These are phyloP conservation scores for Carallia pectinifolia DNA, from an alignment of 345 rosid species.

Conservation along the genomic window DNA sequence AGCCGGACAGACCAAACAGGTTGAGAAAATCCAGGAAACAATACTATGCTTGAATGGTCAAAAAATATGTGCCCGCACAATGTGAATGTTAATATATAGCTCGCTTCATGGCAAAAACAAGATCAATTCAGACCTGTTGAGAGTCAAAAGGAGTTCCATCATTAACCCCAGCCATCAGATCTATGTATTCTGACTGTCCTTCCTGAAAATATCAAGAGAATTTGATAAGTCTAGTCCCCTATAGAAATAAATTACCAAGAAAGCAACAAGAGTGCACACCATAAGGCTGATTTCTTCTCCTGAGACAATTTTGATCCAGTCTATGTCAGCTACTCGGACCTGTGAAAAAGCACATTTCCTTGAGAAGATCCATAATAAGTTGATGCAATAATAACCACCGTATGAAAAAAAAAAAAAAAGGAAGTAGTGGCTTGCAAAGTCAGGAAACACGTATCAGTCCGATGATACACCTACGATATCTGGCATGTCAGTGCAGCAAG, in stretches of 20 bases:
- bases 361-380: slow-evolving; percentile 7
- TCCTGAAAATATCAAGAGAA: slow-evolving; percentile 53
- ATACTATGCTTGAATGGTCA: background rate
- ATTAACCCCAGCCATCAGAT: slow-evolving; percentile 62
- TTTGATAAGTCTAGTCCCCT: slow-evolving; percentile 6
- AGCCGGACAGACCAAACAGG: slow-evolving; percentile 10
- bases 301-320: slow-evolving; percentile 83
- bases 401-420: too few relatives aligned
- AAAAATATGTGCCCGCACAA: background rate
- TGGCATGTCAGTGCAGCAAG: too few relatives aligned
- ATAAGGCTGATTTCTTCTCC: slow-evolving; percentile 78
- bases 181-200: slow-evolving; percentile 56
- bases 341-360: slow-evolving; percentile 34
- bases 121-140: slow-evolving; percentile 61
- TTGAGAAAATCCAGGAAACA: background rate
- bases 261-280: slow-evolving; percentile 44
- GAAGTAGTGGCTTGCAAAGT: too few relatives aligned
- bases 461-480: too few relatives aligned
- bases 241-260: background rate
- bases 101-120: background rate
- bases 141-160: slow-evolving; percentile 71
- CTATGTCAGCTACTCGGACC: slow-evolving; percentile 89
- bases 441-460: too few relatives aligned
- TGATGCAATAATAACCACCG: too few relatives aligned
- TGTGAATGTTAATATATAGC: slow-evolving; percentile 1